phyloP scores from a whole-genome alignment of 2,329 filamentous ascomycete species.

The Alternaria viburni region DNA sequence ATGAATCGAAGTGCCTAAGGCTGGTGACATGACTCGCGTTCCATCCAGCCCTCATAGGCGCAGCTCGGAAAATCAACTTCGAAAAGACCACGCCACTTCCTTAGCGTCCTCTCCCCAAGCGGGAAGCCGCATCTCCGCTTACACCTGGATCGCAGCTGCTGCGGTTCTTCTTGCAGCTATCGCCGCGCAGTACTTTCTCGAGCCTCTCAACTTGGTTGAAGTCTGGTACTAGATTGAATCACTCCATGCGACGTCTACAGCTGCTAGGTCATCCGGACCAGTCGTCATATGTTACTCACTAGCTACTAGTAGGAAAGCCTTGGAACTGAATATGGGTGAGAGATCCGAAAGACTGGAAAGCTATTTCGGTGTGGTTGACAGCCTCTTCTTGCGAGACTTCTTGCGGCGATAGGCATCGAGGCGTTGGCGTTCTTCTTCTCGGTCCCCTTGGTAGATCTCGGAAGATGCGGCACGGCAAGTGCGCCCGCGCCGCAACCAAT shows the following conservation, averaged over 20 bases:
- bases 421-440: background rate
- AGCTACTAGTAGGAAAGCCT: background rate
- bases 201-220: background rate
- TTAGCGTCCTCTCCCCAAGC: background rate
- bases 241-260: no score
- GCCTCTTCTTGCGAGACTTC: background rate
- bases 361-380: background rate
- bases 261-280: no score
- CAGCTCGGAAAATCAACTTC: background rate
- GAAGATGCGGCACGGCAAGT: background rate
- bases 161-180: background rate
- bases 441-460: background rate
- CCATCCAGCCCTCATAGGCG: background rate
- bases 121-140: background rate
- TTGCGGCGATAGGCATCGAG: background rate
- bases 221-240: no score
- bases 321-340: background rate
- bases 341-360: background rate
- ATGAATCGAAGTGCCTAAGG: background rate
- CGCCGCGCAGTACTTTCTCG: background rate
- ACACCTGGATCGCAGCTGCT: background rate
- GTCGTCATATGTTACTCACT: no score
- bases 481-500: background rate
- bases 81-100: background rate
- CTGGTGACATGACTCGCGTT: background rate